Base-by-base conservation (phyloP, 345 rosid genomes). In the Psidium guajava region DNA sequence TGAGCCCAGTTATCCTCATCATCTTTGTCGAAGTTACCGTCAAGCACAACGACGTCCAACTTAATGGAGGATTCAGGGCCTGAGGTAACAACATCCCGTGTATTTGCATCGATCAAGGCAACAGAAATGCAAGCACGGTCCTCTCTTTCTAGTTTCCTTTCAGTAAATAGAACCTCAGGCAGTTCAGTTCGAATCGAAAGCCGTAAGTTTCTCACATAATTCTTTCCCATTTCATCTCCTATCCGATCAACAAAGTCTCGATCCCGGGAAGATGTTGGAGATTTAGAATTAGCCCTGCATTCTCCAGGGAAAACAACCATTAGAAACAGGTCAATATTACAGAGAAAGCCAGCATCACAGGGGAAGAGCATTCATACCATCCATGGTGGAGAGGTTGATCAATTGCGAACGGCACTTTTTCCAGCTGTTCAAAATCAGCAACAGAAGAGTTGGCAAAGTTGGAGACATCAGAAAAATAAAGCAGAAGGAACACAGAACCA, bases 121-220 rank as follows among this genome's bases (percentile, higher is more conserved):
- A 91, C 27, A 28, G 80, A 88, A 85, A 91, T 57, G 5, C 86
- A 57, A 50, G 87, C 61, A 80, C 90, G 90, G 2, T 86, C 88
- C 86, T 89, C 89, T n/a, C 89, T 91, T 83, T 91, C 89, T 55
- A 91, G 36, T 87, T 85, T 88, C 50, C 87, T 86, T n/a, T 89
- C 90, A 0, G 92, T 91, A 28, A 64, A 64, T 28, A 64, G 5
- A 6, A 22, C 8, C 0, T 6, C 11, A 6, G 42, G 28, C 82
- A 89, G 36, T 84, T 64, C 86, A 53, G 91, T 54, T 73, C 59
- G 81, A 86, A 89, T 44, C 1, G 54, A 89, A 44, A 91, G 69
- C 87, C 83, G 91, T 86, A 89, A 83, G 86, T 85, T 89, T 88
- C 91, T 87, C 24, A 87, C 88, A 64, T 83, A 89, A 11, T 85